A percentile compares a stretch with the other conserved stretches of the same genome.
Evolutionary conservation across 2,329 filamentous ascomycete genomes (phyloP).

Genomic region (Aspergillus udagawae): DNA sequence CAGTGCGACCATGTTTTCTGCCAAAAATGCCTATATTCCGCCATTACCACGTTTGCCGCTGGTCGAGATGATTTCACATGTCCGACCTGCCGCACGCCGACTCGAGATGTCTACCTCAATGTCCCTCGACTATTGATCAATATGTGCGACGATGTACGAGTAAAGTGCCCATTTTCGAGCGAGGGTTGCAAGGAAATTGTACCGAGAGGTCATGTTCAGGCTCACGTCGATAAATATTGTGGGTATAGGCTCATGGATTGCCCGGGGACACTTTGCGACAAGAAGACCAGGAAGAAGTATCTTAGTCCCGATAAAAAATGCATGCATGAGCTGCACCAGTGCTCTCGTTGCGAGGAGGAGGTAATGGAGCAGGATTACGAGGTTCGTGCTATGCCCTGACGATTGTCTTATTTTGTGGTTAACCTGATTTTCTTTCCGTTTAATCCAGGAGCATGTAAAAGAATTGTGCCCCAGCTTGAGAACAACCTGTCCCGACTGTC

Average conservation of each 20-base stretch:
- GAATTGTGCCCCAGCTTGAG: conserved; percentile 35
- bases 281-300: conserved; percentile 54
- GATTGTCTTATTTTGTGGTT: conserved; percentile 2
- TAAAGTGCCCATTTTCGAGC: conserved; percentile 54
- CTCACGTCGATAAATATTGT: conserved; percentile 60
- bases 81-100: conserved; percentile 54
- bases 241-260: conserved; percentile 53
- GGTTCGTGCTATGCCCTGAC: conserved; percentile 26
- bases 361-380: conserved; percentile 55
- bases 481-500: conserved; percentile 36
- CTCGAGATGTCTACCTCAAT: conserved; percentile 33
- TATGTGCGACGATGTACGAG: conserved; percentile 59
- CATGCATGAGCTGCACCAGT: conserved; percentile 51
- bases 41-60: conserved; percentile 37
- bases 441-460: conserved; percentile 31
- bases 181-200: conserved; percentile 53
- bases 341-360: conserved; percentile 49
- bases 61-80: conserved; percentile 43
- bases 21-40: conserved; percentile 52
- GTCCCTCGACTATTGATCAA: conserved; percentile 56
- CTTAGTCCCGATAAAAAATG: conserved; percentile 47
- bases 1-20: conserved; percentile 64
- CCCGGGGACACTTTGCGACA: conserved; percentile 46
- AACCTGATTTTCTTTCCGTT: not conserved
- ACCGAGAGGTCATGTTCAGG: conserved; percentile 54